A percentile compares a stretch with the other conserved stretches of the same genome.
These are phyloP conservation scores for Neurospora sp. DNA, from an alignment of 2,329 filamentous ascomycete genomes.

Conservation along the genomic window DNA sequence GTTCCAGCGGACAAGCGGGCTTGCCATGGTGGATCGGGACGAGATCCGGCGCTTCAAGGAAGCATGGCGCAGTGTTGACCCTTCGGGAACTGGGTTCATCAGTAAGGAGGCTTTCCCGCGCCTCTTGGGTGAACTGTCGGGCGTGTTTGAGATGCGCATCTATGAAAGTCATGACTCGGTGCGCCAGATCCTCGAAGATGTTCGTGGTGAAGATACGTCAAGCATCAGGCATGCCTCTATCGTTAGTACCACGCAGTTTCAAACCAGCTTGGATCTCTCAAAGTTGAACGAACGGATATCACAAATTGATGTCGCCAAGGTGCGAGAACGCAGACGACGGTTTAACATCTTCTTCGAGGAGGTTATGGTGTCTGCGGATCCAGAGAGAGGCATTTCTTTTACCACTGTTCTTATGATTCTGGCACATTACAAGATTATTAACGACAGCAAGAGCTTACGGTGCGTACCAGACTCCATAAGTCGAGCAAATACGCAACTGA, in stretches of 20 bases:
- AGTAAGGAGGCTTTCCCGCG: constrained; percentile 81
- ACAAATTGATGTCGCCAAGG: constrained; percentile 63
- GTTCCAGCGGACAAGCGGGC: constrained; percentile 90
- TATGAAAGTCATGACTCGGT: constrained; percentile 89
- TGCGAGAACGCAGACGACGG: constrained; percentile 63
- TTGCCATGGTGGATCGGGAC: constrained; percentile 81
- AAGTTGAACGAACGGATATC: constrained; percentile 65
- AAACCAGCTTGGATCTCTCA: constrained; percentile 59
- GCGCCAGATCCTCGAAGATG: constrained; percentile 75
- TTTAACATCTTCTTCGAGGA: constrained; percentile 98
- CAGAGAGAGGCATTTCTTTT: constrained; percentile 82
- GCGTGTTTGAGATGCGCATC: constrained; percentile 94
- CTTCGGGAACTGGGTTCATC: constrained; percentile 84
- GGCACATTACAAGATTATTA: constrained; percentile 98
- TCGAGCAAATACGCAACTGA: neutral
- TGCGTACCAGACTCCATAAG: constrained; percentile 28
- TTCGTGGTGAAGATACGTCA: constrained; percentile 50
- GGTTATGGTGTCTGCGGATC: constrained; percentile 85
- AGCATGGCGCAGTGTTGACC: constrained; percentile 93
- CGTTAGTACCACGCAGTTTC: constrained; percentile 38
- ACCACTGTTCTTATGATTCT: constrained; percentile 89
- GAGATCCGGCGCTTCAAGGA: constrained; percentile 97
- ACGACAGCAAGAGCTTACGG: constrained; percentile 89
- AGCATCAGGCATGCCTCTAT: constrained; percentile 46
- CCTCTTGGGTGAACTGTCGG: constrained; percentile 82